phyloP scores from a whole-genome alignment of 1,139 yeast species.

The Diutina siamensis region DNA sequence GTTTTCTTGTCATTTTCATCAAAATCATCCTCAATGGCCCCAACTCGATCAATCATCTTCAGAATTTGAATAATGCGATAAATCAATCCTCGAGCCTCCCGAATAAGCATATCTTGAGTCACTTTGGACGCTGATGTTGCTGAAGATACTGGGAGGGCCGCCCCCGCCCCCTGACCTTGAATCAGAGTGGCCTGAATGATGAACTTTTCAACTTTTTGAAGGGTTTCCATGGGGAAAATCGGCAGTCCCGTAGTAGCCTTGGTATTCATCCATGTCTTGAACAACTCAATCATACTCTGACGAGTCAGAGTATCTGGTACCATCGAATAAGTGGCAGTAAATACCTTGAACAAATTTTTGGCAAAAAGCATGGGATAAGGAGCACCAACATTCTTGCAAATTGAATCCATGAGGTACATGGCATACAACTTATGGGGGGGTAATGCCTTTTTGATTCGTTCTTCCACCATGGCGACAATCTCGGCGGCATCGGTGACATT shows the following conservation, averaged over 20 bases:
- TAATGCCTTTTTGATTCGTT: constrained; percentile 23
- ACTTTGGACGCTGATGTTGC: constrained; percentile 8
- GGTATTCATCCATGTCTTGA: constrained; percentile 26
- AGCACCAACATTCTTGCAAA: constrained; percentile 32
- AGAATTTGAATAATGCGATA: constrained; percentile 4
- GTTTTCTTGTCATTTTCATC: constrained; percentile 9
- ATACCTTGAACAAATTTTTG: constrained; percentile 21
- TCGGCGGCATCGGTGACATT: constrained; percentile 20
- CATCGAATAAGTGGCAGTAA: constrained; percentile 27
- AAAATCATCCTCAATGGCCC: constrained; percentile 5
- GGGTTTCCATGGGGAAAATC: constrained; percentile 20
- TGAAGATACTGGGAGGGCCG: constrained; percentile 6
- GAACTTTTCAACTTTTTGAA: constrained; percentile 27
- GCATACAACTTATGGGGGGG: constrained; percentile 30
- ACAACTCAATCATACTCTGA: constrained; percentile 28
- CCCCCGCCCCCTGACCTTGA: constrained; percentile 8
- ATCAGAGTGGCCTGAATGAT: constrained; percentile 27
- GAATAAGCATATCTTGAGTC: constrained; percentile 20
- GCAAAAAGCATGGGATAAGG: constrained; percentile 32
- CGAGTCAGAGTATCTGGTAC: constrained; percentile 28
- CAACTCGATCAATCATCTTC: constrained; percentile 1
- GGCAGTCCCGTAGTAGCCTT: constrained; percentile 24
- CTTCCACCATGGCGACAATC: constrained; percentile 23
- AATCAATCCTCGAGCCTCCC: constrained; percentile 15
- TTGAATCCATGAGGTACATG: constrained; percentile 31